Conservation (phyloP, 495 filamentous ascomycete genomes). For the Rhypophila decipiens region DNA sequence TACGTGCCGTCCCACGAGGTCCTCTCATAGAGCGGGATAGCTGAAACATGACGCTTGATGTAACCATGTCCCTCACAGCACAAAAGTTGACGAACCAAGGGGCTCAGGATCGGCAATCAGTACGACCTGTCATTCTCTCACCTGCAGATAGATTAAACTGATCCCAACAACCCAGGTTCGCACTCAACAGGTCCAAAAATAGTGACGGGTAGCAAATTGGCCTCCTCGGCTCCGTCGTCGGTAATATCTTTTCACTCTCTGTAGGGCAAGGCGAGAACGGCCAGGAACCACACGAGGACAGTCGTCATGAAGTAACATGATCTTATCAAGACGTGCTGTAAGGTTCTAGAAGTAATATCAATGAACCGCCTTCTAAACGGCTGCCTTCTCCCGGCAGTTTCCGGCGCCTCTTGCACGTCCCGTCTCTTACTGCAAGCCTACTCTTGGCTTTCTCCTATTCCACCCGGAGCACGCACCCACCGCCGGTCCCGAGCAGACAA, state of each 20-base stretch:
- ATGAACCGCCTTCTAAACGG: too few species aligned
- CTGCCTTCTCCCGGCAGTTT: too few species aligned
- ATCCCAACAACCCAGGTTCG: conserved; percentile 1
- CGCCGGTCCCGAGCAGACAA: conserved; percentile 1
- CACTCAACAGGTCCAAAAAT: conserved; percentile 2
- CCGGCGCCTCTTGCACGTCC: not conserved
- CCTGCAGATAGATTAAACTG: not conserved
- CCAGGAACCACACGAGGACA: not conserved
- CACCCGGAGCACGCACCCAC: not conserved
- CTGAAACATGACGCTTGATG: conserved; percentile 2
- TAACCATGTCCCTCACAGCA: not conserved
- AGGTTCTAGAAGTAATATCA: too few species aligned
- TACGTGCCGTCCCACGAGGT: not conserved
- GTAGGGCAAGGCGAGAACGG: too few species aligned
- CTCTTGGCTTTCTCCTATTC: too few species aligned
- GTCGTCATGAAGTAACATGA: not conserved
- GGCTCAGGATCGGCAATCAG: too few species aligned
- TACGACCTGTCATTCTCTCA: not conserved
- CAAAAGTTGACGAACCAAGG: conserved; percentile 2
- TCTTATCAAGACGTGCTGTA: too few species aligned
- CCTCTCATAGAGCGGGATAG: not conserved
- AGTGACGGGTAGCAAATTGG: conserved; percentile 6
- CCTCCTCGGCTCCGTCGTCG: conserved; percentile 1
- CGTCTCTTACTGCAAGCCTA: not conserved
- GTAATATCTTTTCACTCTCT: too few species aligned